Evolutionary conservation across 371 early-diverging fungal genomes (phyloP), one percentile per base, ranked within the genome.

Genomic region (Actinomucor elegans): DNA sequence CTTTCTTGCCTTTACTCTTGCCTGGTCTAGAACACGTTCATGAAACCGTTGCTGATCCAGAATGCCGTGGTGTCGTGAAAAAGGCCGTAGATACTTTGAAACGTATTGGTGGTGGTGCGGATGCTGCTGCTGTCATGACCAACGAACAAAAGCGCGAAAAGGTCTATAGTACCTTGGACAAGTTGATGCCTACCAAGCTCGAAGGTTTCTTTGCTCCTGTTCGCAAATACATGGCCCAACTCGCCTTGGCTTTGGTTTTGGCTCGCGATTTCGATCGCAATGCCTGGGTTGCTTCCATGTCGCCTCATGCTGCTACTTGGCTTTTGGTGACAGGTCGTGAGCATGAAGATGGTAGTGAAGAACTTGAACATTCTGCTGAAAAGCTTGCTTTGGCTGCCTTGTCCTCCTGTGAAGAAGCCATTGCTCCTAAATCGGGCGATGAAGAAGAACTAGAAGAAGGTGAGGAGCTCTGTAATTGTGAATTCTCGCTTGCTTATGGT

Each of bases 401-500:
- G 14, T 52, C 65, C 35, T 64, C 62, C 55, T 72, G 70, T 50
- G 72, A 72, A 55, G 70, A 72, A 45, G 72, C 71, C 24, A 69
- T 72, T 44, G 64, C 76, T 26, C 59, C 67, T 52, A 77, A 77
- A 48, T 64, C 71, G 0, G 58, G 55, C 24, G 74, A 69, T 10
- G 74, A 66, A 20, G 87, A 85, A 46, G 86, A 87, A 21, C 76
- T 84, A 14, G 87, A 85, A 34, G 86, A 84, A 27, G 85, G 83
- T 51, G 91, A 85, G 42, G 88, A 88, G 48, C 82, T 91, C 33
- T 89, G 89, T 79, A 84, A 88, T 61, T 85, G 87, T 62, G 87
- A 87, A 42, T 91, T 91, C 73, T 81, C 81, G 7, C 71, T 91
- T 59, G 92, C 90, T 12, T 91, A 91, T 66, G 92, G 92, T 68